phyloP scores from a whole-genome alignment of 2,329 filamentous ascomycete genomes.

The Cryphonectria parasitica region DNA sequence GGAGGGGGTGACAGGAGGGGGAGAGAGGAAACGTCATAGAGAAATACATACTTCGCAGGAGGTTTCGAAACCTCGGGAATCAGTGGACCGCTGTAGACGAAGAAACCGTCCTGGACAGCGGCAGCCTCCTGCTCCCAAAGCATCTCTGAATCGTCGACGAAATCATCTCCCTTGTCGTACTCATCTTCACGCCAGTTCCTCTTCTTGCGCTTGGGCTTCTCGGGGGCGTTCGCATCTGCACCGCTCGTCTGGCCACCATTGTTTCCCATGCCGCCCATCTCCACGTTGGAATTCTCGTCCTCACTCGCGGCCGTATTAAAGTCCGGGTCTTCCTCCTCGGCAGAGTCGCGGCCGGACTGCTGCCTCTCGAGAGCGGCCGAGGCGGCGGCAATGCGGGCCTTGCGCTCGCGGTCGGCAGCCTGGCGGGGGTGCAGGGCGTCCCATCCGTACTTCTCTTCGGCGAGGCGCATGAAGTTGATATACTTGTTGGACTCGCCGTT shows the following conservation, averaged over 20 bases:
- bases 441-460: conserved; percentile 92
- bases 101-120: conserved; percentile 94
- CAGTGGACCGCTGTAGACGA: conserved; percentile 93
- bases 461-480: conserved; percentile 92
- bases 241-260: conserved; percentile 58
- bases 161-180: conserved; percentile 81
- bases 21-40: conserved; percentile 8
- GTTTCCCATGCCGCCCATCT: conserved; percentile 73
- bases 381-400: conserved; percentile 85
- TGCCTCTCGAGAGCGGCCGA: conserved; percentile 82
- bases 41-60: conserved; percentile 57
- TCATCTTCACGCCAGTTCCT: conserved; percentile 80
- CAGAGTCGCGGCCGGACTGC: conserved; percentile 63
- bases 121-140: conserved; percentile 95
- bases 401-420: conserved; percentile 84
- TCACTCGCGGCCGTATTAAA: conserved; percentile 69
- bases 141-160: conserved; percentile 91
- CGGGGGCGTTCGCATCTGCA: conserved; percentile 63
- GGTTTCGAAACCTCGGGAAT: conserved; percentile 84
- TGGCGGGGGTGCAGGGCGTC: conserved; percentile 90
- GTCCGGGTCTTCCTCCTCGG: conserved; percentile 27
- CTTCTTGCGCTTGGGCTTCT: conserved; percentile 74
- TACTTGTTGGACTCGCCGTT: conserved; percentile 85
- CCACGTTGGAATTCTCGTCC: conserved; percentile 62
- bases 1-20: conserved; percentile 28